A percentile compares a stretch with the other conserved stretches of the same genome.
These are phyloP conservation scores for Bertia moriformis DNA, from an alignment of 2,329 filamentous ascomycete genomes.

Conservation along the genomic window DNA sequence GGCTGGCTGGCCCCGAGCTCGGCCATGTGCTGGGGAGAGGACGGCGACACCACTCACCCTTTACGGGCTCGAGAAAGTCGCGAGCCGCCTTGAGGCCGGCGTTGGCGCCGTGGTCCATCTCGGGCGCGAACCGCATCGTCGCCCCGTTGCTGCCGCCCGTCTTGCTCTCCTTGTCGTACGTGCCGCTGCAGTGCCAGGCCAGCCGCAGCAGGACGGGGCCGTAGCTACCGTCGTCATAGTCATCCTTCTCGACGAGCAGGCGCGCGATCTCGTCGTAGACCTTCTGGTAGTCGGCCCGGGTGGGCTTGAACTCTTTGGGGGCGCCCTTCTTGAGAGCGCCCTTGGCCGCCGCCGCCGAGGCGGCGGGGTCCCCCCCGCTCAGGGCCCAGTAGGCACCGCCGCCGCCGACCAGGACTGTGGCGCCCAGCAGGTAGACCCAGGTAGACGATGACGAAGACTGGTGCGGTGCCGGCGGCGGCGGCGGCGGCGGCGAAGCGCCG, in stretches of 20 bases:
- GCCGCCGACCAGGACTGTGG: constrained; percentile 39
- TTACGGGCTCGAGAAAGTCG: constrained; percentile 84
- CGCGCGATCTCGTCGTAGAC: constrained; percentile 79
- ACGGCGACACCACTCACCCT: constrained; percentile 39
- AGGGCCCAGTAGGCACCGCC: constrained; percentile 54
- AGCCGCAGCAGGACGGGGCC: constrained; percentile 80
- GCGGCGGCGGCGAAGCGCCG: no score
- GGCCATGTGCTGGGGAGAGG: not conserved
- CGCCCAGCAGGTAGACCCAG: constrained; percentile 42
- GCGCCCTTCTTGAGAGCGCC: no score
- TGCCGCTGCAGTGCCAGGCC: constrained; percentile 88
- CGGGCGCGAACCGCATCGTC: constrained; percentile 88
- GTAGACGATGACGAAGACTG: constrained; percentile 24
- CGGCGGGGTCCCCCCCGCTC: constrained; percentile 42
- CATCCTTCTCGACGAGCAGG: constrained; percentile 71
- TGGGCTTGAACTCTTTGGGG: constrained; percentile 53
- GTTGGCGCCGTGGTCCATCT: constrained; percentile 83
- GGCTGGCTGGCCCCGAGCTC: not conserved
- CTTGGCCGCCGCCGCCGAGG: constrained; percentile 23
- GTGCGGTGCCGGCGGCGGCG: not conserved
- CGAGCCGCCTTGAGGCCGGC: constrained; percentile 75
- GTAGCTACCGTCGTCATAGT: constrained; percentile 94
- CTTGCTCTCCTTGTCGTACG: constrained; percentile 72
- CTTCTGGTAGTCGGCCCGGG: constrained; percentile 80
- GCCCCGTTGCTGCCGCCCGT: constrained; percentile 93